Evolutionary conservation across 495 filamentous ascomycete species (phyloP).

Genomic region (Umbilicaria muhlenbergii): DNA sequence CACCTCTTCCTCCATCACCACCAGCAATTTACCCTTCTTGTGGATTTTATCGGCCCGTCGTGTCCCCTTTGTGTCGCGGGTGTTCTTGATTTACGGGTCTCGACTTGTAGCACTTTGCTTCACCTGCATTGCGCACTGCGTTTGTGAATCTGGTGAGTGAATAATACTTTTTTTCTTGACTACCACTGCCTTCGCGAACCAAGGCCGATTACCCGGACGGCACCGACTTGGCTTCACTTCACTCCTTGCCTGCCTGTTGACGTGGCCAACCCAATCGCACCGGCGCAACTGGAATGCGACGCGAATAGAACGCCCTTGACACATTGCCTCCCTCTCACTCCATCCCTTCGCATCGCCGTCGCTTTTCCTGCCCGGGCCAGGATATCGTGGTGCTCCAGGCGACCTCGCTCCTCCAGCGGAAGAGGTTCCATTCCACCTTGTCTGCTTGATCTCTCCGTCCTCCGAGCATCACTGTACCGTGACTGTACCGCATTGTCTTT

Average conservation of each 20-base stretch:
- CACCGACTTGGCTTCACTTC: slow-evolving; percentile 11
- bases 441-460: too few species aligned
- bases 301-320: too few species aligned
- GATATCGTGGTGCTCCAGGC: too few species aligned
- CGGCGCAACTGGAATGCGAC: not conserved
- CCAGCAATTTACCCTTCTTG: not conserved
- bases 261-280: not conserved
- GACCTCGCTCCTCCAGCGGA: too few species aligned
- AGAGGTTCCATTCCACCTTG: too few species aligned
- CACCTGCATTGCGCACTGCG: slow-evolving; percentile 13
- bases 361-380: too few species aligned
- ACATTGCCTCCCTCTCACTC: too few species aligned
- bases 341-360: too few species aligned
- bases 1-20: too few species aligned
- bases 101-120: slow-evolving; percentile 11
- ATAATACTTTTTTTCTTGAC: slow-evolving; percentile 13
- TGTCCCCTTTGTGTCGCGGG: slow-evolving; percentile 11
- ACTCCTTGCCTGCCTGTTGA: slow-evolving; percentile 1
- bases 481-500: too few species aligned
- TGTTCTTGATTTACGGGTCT: slow-evolving; percentile 13
- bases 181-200: slow-evolving; percentile 16
- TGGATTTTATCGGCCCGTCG: slow-evolving; percentile 8
- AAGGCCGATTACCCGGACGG: slow-evolving; percentile 15
- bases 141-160: slow-evolving; percentile 21
- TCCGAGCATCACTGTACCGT: too few species aligned